A percentile compares a stretch with the other conserved stretches of the same genome.
Evolutionary conservation across 1,139 yeast genomes (phyloP).

Genomic region (Debaryomyces subglobosus): DNA sequence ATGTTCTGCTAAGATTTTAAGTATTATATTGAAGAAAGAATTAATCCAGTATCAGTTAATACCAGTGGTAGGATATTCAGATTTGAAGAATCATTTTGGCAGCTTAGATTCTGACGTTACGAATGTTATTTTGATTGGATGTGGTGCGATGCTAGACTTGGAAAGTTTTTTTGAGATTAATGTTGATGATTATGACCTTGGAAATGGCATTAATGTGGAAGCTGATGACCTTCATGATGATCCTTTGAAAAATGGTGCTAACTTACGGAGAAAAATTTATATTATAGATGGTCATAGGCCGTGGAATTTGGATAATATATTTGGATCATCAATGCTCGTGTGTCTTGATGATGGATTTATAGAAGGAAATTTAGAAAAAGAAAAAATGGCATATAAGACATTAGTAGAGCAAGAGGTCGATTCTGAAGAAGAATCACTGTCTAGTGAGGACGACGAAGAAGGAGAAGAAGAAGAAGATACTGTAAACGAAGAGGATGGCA

Average conservation of each 20-base stretch:
- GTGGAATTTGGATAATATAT: slow-evolving; percentile 91
- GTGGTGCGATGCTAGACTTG: slow-evolving; percentile 93
- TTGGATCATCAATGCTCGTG: slow-evolving; percentile 77
- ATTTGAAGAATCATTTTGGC: slow-evolving; percentile 63
- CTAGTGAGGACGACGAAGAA: slow-evolving; percentile 24
- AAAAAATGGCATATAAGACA: slow-evolving; percentile 57
- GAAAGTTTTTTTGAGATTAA: slow-evolving; percentile 76
- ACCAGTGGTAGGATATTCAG: slow-evolving; percentile 94
- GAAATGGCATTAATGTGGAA: slow-evolving; percentile 10
- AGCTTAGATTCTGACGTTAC: slow-evolving; percentile 75
- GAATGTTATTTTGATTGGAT: slow-evolving; percentile 81
- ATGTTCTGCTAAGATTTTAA: slow-evolving; percentile 81
- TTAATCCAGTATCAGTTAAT: slow-evolving; percentile 84
- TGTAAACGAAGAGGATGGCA: slow-evolving; percentile 31
- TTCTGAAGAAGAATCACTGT: slow-evolving; percentile 22
- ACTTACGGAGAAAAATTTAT: slow-evolving; percentile 48
- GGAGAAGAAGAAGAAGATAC: slow-evolving; percentile 31
- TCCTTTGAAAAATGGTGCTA: slow-evolving; percentile 3
- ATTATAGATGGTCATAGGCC: slow-evolving; percentile 93
- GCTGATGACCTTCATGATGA: slow-evolving; percentile 10
- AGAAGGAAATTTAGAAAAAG: slow-evolving; percentile 54
- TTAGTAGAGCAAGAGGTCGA: slow-evolving; percentile 40
- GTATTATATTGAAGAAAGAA: slow-evolving; percentile 73
- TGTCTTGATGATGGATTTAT: slow-evolving; percentile 90
- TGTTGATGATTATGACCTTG: slow-evolving; percentile 43